Base-by-base conservation (phyloP, 768 basidiomycete genomes). In the Trichaptum fuscoviolaceum region DNA sequence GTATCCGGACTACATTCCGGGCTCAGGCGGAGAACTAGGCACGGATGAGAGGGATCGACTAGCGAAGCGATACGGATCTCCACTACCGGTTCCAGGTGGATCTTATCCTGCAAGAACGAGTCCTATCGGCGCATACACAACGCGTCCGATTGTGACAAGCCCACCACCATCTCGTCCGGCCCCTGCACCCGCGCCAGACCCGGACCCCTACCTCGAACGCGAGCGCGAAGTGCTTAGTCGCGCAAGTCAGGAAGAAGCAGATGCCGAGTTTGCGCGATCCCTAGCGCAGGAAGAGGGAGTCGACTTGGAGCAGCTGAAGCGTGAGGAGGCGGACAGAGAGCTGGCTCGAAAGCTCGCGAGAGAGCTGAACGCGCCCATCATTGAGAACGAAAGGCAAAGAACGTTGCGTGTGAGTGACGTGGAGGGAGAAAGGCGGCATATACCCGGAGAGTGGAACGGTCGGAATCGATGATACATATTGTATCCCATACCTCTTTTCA, bases 141-240 rank as follows among this genome's bases (percentile, higher is more conserved):
- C 42, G 15, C 42, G 42, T 52, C 42, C 42, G 20, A 20, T 52
- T 20, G 42, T 52, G 35, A 10, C 27, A 17, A 27, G 36, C 10
- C 35, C 63, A 30, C 35, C 67, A 30, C 69, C 68, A 4, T 65
- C 69, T 24, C 68, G 66, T 35, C 64, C 67, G 15, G 66, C 65
- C 25, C 66, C 67, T 25, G 66, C 64, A 1, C n/a, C 30, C 36
- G 30, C 62, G 9, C 42, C 42, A 20, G 42, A 5, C 7, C 79
- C 78, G 1, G 83, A 83, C 69, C 80, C 82, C 27, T 79, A 83
- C 69, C 75, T 82, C 9, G 76, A 18, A 67, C 74, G 17, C 64
- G 62, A 27, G 69, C 65, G 23, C 12, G 66, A 59, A 26, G 68
- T 26, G 64, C 71, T 57, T 66, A 73, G 26, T 65, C 70, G 62